These are phyloP conservation scores for Echinosophora koreensis DNA, from an alignment of 306 rosid genomes.

Conservation along the genomic window DNA sequence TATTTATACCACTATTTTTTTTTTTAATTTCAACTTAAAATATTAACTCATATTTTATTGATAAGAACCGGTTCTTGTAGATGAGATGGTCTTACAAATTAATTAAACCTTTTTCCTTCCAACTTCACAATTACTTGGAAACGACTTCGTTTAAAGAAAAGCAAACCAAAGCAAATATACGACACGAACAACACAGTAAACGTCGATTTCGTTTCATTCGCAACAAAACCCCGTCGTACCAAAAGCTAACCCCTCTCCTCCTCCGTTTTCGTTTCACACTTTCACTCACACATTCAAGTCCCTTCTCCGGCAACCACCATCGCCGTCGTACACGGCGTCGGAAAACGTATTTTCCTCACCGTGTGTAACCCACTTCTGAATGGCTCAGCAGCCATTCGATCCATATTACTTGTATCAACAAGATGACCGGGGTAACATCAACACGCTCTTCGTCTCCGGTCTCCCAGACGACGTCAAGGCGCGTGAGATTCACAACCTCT, in stretches of 20 bases:
- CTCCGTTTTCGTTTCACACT: not conserved
- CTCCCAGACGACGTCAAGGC: constrained; percentile 96
- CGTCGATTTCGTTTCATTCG: not conserved
- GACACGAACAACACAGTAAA: not conserved
- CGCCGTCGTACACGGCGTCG: not conserved
- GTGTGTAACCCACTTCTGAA: constrained; percentile 12
- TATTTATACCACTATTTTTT: too few relatives aligned
- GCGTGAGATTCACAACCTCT: constrained; percentile 98
- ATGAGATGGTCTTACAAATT: too few relatives aligned
- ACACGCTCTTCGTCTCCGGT: constrained; percentile 95
- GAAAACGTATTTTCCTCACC: not conserved
- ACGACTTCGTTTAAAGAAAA: not conserved
- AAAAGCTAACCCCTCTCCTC: not conserved
- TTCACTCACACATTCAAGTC: not conserved
- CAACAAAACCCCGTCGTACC: not conserved
- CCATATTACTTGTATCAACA: constrained; percentile 74
- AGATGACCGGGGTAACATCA: constrained; percentile 72
- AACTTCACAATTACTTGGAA: too few relatives aligned
- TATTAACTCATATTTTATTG: too few relatives aligned
- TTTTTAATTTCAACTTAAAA: too few relatives aligned
- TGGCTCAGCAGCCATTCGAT: constrained; percentile 78
- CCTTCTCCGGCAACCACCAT: constrained; percentile 40
- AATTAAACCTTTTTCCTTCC: too few relatives aligned
- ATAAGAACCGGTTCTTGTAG: too few relatives aligned
- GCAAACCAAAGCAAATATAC: not conserved